These are phyloP conservation scores for Sordariomycetes sp. DNA, from an alignment of 2,329 filamentous ascomycete species.

Conservation along the genomic window DNA sequence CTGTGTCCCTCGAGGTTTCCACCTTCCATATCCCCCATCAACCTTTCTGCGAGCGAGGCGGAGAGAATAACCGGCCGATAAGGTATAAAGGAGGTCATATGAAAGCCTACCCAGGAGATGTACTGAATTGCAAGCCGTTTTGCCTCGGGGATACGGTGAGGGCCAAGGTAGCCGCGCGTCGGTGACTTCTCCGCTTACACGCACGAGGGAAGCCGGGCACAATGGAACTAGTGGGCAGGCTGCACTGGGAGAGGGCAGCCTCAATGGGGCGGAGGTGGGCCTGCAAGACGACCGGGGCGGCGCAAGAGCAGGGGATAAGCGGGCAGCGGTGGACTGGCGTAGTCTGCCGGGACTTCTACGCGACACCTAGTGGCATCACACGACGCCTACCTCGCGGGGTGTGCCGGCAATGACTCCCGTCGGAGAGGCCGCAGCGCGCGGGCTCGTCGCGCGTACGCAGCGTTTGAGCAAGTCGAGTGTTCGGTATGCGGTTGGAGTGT, in stretches of 20 bases:
- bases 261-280: neutral
- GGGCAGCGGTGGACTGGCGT: neutral
- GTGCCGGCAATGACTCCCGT: too few relatives aligned
- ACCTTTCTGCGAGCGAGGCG: too few relatives aligned
- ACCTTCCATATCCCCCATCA: too few relatives aligned
- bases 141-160: too few relatives aligned
- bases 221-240: conserved; percentile 14
- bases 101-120: too few relatives aligned
- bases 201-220: conserved; percentile 18
- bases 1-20: too few relatives aligned
- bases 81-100: too few relatives aligned
- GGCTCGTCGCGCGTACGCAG: neutral
- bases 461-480: neutral
- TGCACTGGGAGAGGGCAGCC: neutral
- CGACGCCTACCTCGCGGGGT: too few relatives aligned
- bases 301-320: neutral
- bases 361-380: too few relatives aligned
- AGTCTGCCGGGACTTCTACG: too few relatives aligned
- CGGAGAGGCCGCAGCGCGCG: neutral
- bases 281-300: neutral
- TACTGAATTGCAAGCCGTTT: too few relatives aligned
- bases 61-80: too few relatives aligned
- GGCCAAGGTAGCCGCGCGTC: conserved; percentile 10
- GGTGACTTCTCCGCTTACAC: conserved; percentile 20
- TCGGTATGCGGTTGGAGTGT: neutral